Percentiles rank a stretch among this genome's conserved stretches.
These are phyloP conservation scores for Lumnitzera littorea DNA, from an alignment of 345 rosid species.

Conservation along the genomic window DNA sequence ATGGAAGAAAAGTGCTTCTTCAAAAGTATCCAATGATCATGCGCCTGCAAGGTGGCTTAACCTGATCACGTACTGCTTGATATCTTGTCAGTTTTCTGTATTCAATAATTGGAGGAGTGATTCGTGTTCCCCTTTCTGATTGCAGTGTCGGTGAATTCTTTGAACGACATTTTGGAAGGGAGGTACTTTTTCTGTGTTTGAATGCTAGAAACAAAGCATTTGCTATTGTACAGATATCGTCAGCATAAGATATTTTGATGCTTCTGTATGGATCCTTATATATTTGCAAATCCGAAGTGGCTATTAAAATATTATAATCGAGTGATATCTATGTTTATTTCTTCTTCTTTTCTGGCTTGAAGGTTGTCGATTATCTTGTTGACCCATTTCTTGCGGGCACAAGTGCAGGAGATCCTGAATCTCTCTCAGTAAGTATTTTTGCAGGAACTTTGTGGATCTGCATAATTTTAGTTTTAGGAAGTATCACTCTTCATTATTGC, in stretches of 20 bases:
- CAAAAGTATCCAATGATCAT: constrained; percentile 31
- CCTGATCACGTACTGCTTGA: not conserved
- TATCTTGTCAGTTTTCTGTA: not conserved
- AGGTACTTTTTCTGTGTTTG: constrained; percentile 30
- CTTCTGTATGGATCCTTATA: too few species aligned
- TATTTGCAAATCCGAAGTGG: not conserved
- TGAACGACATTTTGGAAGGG: constrained; percentile 77
- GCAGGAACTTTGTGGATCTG: constrained; percentile 4
- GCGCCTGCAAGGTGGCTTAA: constrained; percentile 40
- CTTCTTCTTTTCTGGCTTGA: constrained; percentile 13
- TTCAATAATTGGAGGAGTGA: not conserved
- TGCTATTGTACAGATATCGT: too few species aligned
- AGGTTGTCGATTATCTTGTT: constrained; percentile 95
- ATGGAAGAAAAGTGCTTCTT: constrained; percentile 54
- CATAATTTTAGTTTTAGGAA: constrained; percentile 12
- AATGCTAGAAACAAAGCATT: too few species aligned
- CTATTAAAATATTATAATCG: constrained; percentile 1
- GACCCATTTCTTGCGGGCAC: constrained; percentile 97
- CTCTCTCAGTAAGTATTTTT: constrained; percentile 76
- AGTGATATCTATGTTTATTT: not conserved
- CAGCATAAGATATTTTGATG: too few species aligned
- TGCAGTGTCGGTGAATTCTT: constrained; percentile 75
- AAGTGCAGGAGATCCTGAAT: constrained; percentile 77
- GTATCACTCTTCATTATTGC: not conserved
- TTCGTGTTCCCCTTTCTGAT: constrained; percentile 4